Conservation (phyloP, 768 basidiomycete species). For the Daedaleopsis sinensis region DNA sequence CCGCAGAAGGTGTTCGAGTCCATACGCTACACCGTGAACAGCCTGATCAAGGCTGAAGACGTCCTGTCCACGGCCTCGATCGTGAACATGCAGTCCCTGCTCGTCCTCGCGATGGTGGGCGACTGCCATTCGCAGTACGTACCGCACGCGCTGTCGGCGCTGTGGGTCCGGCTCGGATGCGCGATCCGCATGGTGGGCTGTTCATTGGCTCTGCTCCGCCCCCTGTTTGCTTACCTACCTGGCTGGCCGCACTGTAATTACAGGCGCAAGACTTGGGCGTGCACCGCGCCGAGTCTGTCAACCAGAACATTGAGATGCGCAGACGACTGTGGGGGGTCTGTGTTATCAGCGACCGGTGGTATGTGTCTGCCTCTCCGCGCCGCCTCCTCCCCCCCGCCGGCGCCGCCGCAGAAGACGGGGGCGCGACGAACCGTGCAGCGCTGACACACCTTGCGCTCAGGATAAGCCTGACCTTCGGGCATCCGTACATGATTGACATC, state of each 20-base stretch:
- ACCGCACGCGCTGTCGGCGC: conserved; percentile 80
- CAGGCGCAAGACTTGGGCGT: conserved; percentile 97
- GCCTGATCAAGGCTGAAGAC: conserved; percentile 86
- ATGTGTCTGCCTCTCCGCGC: conserved; percentile 29
- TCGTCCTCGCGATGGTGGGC: conserved; percentile 85
- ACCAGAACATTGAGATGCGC: conserved; percentile 82
- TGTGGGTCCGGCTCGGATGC: conserved; percentile 85
- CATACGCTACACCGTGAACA: conserved; percentile 85
- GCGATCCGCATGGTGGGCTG: conserved; percentile 89
- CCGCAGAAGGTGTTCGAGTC: conserved; percentile 88
- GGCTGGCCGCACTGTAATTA: conserved; percentile 13
- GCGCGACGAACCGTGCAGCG: background rate
- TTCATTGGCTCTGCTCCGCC: conserved; percentile 13
- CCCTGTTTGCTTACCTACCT: conserved; percentile 6
- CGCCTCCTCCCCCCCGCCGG: background rate
- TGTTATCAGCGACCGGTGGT: conserved; percentile 95
- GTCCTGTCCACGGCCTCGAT: conserved; percentile 86
- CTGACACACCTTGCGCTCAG: conserved; percentile 39
- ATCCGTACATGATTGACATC: conserved; percentile 95
- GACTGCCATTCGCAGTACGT: conserved; percentile 92
- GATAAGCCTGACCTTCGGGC: conserved; percentile 88
- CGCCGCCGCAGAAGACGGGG: background rate
- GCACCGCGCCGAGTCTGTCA: conserved; percentile 88
- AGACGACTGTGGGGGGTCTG: conserved; percentile 94
- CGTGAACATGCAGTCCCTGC: conserved; percentile 83